phyloP scores from a whole-genome alignment of 768 basidiomycete genomes.

The Gloeophyllum trabeum region DNA sequence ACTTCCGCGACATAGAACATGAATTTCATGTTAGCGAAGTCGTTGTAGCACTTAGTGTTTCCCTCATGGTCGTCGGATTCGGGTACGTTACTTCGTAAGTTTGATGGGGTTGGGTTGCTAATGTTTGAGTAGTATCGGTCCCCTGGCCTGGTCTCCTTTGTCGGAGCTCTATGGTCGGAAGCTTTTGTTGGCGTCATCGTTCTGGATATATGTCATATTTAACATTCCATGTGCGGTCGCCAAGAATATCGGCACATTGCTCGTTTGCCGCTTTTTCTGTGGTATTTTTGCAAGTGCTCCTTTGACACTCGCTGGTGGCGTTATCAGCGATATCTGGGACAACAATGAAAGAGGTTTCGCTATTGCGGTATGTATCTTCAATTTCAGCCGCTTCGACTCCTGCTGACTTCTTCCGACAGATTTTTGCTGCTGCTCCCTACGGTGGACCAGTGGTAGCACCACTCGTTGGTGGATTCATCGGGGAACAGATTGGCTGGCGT shows the following conservation, averaged over 20 bases:
- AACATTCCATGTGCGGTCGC: conserved; percentile 30
- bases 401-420: not conserved
- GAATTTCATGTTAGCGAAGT: conserved; percentile 21
- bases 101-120: conserved; percentile 12
- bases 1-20: conserved; percentile 20
- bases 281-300: conserved; percentile 28
- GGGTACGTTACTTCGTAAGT: conserved; percentile 19
- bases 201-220: conserved; percentile 28
- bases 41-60: conserved; percentile 21
- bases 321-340: conserved; percentile 24
- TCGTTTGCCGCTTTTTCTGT: conserved; percentile 29
- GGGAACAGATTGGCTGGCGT: conserved; percentile 25
- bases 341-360: conserved; percentile 27
- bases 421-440: conserved; percentile 30
- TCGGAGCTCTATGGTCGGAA: conserved; percentile 29
- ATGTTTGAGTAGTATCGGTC: conserved; percentile 8
- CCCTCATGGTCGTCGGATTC: conserved; percentile 25
- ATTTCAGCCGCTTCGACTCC: not conserved
- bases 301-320: conserved; percentile 22
- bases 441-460: conserved; percentile 38
- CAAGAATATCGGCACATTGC: conserved; percentile 25
- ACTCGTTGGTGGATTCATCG: conserved; percentile 36
- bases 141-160: conserved; percentile 15
- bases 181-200: conserved; percentile 25
- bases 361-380: conserved; percentile 14